A percentile compares a stretch with the other conserved stretches of the same genome.
Conservation (phyloP, 306 rosid species). For the Citrullus colocynthis region DNA sequence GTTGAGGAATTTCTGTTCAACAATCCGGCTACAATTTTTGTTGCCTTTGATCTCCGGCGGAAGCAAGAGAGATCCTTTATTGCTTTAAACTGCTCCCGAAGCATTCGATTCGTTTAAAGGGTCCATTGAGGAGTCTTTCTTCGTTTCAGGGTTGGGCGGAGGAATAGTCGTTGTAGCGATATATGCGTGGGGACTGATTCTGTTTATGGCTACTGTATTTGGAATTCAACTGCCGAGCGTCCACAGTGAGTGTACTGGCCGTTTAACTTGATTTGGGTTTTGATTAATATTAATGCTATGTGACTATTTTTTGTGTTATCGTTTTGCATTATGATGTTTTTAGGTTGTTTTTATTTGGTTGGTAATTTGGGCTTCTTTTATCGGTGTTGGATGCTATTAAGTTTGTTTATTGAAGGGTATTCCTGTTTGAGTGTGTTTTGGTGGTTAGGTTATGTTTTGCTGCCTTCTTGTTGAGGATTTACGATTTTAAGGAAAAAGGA, state of each 20-base stretch:
- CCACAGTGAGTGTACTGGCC: not conserved
- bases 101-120: not conserved
- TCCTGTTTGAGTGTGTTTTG: not conserved
- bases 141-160: not conserved
- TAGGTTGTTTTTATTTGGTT: not conserved
- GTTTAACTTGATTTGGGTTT: not conserved
- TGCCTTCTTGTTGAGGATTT: slow-evolving; percentile 1
- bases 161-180: not conserved
- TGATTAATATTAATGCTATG: not conserved
- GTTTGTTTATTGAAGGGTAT: not conserved
- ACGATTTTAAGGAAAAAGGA: not conserved
- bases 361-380: not conserved
- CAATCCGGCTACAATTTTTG: not conserved
- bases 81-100: not conserved
- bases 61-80: not conserved
- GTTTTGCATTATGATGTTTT: not conserved
- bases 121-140: not conserved
- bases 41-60: not conserved
- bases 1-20: not conserved
- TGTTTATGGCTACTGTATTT: not conserved
- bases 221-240: not conserved
- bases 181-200: not conserved
- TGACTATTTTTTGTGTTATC: not conserved
- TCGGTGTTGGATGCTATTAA: not conserved
- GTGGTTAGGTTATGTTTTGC: slow-evolving; percentile 1